Percentiles rank a stretch among this genome's conserved stretches.
phyloP scores from a whole-genome alignment of 2,329 filamentous ascomycete genomes.

The Teratosphaeria pseudoeucalypti region DNA sequence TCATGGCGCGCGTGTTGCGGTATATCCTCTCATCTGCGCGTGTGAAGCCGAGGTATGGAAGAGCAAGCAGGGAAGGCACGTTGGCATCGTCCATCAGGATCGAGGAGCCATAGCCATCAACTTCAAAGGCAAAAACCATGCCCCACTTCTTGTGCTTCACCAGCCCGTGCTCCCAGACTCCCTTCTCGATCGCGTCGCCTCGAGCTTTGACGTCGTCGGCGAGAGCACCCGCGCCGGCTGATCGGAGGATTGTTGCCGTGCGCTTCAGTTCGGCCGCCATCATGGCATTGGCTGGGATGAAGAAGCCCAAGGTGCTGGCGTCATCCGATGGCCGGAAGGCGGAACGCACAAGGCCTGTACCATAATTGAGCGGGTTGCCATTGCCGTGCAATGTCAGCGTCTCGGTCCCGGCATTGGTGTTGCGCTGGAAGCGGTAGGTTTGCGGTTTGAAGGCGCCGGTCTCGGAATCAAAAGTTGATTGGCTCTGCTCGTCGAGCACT shows the following conservation, averaged over 20 bases:
- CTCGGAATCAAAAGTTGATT: slow-evolving; percentile 64
- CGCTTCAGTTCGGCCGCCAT: slow-evolving; percentile 81
- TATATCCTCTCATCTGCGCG: slow-evolving; percentile 58
- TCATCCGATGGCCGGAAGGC: slow-evolving; percentile 94
- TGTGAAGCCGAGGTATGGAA: slow-evolving; percentile 71
- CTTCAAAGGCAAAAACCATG: slow-evolving; percentile 74
- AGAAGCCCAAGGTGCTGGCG: slow-evolving; percentile 84
- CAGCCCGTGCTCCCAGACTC: slow-evolving; percentile 76
- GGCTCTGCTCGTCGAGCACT: slow-evolving; percentile 68
- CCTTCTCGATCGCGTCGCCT: slow-evolving; percentile 57
- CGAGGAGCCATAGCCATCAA: slow-evolving; percentile 73
- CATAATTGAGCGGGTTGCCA: slow-evolving; percentile 81
- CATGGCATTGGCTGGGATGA: slow-evolving; percentile 93
- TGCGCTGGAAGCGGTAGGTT: slow-evolving; percentile 76
- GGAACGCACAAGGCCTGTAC: slow-evolving; percentile 76
- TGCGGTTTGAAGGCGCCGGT: slow-evolving; percentile 58
- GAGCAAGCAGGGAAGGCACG: slow-evolving; percentile 66
- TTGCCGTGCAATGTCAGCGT: slow-evolving; percentile 72
- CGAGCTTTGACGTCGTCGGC: slow-evolving; percentile 43
- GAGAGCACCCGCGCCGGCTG: slow-evolving; percentile 45
- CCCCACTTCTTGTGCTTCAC: slow-evolving; percentile 65
- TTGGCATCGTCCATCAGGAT: slow-evolving; percentile 89
- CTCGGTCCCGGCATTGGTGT: slow-evolving; percentile 75
- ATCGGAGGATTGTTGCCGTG: slow-evolving; percentile 57
- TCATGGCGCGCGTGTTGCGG: slow-evolving; percentile 76